Evolutionary conservation across 106 monocot species (phyloP).

Genomic region (Phalaenopsis aphrodite): DNA sequence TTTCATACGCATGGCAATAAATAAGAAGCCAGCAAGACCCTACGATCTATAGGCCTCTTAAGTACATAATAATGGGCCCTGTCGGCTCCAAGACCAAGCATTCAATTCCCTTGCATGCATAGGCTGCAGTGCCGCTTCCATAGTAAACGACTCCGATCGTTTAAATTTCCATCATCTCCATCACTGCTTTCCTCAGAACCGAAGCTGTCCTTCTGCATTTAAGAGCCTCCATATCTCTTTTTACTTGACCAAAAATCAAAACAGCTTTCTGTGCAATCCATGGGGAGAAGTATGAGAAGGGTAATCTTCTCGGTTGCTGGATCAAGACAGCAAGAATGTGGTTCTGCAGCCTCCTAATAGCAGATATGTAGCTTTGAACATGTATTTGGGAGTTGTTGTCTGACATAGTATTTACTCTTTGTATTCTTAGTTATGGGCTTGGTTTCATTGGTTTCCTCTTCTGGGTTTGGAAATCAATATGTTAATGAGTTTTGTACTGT

Average conservation of each 20-base stretch:
- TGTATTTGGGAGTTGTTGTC: background rate
- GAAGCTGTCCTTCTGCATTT: background rate
- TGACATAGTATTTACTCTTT: too few species aligned
- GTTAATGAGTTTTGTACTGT: too few species aligned
- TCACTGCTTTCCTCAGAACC: background rate
- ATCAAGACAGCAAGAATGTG: conserved; percentile 2
- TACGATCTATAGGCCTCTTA: background rate
- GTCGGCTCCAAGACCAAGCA: background rate
- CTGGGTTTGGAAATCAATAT: too few species aligned
- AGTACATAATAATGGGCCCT: conserved; percentile 2
- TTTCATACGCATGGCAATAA: background rate
- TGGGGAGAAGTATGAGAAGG: background rate
- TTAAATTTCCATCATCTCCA: background rate
- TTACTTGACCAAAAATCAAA: background rate
- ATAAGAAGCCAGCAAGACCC: background rate
- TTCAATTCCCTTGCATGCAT: background rate
- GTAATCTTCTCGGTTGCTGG: background rate
- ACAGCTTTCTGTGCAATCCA: background rate
- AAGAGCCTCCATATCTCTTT: background rate
- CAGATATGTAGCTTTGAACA: background rate
- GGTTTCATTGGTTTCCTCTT: too few species aligned
- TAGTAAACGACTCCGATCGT: background rate
- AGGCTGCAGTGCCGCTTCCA: background rate
- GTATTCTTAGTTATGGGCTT: too few species aligned
- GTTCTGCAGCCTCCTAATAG: background rate